Base-by-base conservation (phyloP, 2,329 filamentous ascomycete species). In the Alternaria sp. region DNA sequence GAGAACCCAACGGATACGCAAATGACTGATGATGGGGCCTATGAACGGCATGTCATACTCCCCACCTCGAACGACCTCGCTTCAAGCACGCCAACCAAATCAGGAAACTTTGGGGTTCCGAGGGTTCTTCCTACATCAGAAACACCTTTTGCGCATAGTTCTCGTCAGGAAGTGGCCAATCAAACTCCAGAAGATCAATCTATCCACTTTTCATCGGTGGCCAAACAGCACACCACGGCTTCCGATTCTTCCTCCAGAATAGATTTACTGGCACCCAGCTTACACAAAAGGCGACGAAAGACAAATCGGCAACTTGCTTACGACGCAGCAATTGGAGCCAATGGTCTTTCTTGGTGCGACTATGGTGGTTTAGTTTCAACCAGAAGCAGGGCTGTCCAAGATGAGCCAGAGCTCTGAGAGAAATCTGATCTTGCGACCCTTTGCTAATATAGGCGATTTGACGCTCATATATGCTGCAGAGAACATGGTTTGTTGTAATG, bases 331-430 rank as follows among this genome's bases (percentile, higher is more conserved):
- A 64, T 74, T 16, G 71, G 73, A 7, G 65, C 64, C n/a, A 12
- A 41, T 69, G 54, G 81, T 78, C 25, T 85, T 18, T 75, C 71
- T 10, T 79, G 77, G 64, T 78, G 78, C 10, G 82, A 77, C 11
- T 82, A 78, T 50, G 78, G 80, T 9, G 81, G 80, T 4, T 69
- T 85, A 28, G 72, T 83, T 30, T 84, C 82, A 18, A 69, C 74
- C 2, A 58, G 62, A 55, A 66, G 59, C n/a, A 56, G 58, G 20
- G 38, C 36, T 10, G 64, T 59, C 14, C 54, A 57, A 22, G 62
- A 72, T n/a, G 71, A 74, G 52, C 52, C 57, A n/a, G 68, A 66
- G 45, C 54, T 74, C 12, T 72, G 34, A 58, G 34, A 56, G 56
- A 52, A 62, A 34, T 3, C n/a, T n/a, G n/a, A 9, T 30, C 12